Conservation (phyloP, 148 eudicot genomes). For the Arctostaphylos glauca region DNA sequence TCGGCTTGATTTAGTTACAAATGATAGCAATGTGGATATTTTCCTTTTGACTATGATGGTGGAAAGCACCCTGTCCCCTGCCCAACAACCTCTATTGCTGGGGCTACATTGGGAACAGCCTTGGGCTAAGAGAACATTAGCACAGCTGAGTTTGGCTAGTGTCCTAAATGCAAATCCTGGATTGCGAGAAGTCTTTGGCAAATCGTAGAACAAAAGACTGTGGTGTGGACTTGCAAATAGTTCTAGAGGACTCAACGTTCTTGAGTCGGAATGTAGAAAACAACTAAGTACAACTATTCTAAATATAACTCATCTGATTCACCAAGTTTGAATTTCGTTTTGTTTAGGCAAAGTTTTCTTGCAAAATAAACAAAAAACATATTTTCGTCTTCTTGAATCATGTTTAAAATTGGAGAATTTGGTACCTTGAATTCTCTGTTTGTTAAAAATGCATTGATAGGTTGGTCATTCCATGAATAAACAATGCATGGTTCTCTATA, state of each 20-base stretch:
- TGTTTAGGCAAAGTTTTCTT: neutral
- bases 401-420: neutral
- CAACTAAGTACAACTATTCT: neutral
- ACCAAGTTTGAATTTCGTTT: neutral
- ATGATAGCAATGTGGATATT: neutral
- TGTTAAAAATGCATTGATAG: neutral
- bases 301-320: too few species aligned
- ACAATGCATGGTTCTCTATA: neutral
- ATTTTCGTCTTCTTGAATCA: neutral
- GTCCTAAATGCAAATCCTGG: neutral
- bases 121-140: neutral
- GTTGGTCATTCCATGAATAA: neutral
- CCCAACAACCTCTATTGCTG: neutral
- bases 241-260: neutral
- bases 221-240: neutral
- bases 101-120: neutral
- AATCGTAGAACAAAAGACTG: neutral
- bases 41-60: neutral
- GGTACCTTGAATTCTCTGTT: neutral
- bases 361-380: neutral
- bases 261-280: neutral
- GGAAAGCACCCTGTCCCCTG: constrained; percentile 1
- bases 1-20: neutral
- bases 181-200: neutral
- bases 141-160: neutral